phyloP scores from a whole-genome alignment of 2,329 filamentous ascomycete genomes.

The Sporothrix globosa region DNA sequence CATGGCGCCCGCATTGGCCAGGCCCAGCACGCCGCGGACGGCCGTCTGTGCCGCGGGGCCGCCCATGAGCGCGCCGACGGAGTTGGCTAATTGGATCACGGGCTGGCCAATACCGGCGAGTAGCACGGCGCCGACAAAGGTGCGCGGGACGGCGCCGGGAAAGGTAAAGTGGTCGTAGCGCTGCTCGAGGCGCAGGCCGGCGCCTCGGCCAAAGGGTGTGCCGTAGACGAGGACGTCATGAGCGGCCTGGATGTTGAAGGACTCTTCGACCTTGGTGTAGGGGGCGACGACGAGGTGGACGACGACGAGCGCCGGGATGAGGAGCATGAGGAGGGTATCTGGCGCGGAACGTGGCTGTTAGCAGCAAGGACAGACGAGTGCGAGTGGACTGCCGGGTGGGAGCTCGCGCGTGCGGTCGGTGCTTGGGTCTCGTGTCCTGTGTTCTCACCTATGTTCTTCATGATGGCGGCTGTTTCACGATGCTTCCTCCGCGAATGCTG shows the following conservation, averaged over 20 bases:
- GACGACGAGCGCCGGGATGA: conserved; percentile 66
- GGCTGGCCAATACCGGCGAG: conserved; percentile 75
- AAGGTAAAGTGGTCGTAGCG: conserved; percentile 90
- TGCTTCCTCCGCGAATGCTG: not conserved
- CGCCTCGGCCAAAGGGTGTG: conserved; percentile 61
- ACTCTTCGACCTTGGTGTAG: conserved; percentile 98
- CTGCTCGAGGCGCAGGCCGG: conserved; percentile 56
- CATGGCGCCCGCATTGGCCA: conserved; percentile 72
- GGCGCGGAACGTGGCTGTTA: conserved; percentile 25
- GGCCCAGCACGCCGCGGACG: conserved; percentile 75
- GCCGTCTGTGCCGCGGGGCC: conserved; percentile 58
- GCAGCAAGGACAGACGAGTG: not conserved
- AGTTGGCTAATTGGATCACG: conserved; percentile 56
- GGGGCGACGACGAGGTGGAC: conserved; percentile 75
- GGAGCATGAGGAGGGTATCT: conserved; percentile 55
- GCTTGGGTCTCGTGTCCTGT: not conserved
- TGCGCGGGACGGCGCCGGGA: conserved; percentile 86
- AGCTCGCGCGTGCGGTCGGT: not conserved
- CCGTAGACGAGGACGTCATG: conserved; percentile 88
- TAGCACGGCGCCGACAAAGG: conserved; percentile 79
- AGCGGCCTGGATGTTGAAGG: conserved; percentile 92
- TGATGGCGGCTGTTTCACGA: not conserved
- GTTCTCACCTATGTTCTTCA: conserved; percentile 20
- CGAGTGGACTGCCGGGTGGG: not conserved
- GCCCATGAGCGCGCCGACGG: conserved; percentile 39